Evolutionary conservation across 1,139 yeast species (phyloP).

Genomic region (Geotrichum macrosporum): DNA sequence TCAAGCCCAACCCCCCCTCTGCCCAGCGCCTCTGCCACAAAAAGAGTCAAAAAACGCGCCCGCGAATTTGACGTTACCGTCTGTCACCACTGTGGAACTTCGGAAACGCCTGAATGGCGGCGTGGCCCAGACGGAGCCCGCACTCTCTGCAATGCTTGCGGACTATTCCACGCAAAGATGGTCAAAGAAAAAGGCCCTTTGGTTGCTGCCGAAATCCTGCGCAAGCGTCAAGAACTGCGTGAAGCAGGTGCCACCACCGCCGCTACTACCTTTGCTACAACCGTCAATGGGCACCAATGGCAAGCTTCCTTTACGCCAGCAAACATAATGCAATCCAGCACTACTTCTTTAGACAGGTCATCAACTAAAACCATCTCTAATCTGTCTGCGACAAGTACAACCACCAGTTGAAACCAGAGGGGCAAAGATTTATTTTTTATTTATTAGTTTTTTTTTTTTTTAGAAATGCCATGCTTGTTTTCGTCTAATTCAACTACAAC

Average conservation of each 20-base stretch:
- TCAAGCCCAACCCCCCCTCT: not conserved
- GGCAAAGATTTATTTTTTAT: no score
- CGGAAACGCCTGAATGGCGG: conserved; percentile 89
- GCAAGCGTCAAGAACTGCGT: conserved; percentile 13
- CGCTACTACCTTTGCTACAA: not conserved
- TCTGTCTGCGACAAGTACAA: no score
- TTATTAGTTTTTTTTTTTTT: no score
- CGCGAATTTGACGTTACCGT: conserved; percentile 27
- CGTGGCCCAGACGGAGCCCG: conserved; percentile 86
- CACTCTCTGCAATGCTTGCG: conserved; percentile 87
- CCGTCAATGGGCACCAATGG: not conserved
- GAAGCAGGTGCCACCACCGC: not conserved
- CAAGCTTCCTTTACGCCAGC: not conserved
- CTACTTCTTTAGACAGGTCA: not conserved
- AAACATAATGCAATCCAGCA: not conserved
- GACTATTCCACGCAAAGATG: conserved; percentile 72
- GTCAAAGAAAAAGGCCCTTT: conserved; percentile 17
- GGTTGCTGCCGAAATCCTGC: conserved; percentile 15
- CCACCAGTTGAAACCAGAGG: no score
- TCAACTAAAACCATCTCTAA: no score
- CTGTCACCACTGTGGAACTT: conserved; percentile 71
- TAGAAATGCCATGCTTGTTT: no score
- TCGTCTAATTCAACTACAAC: no score
- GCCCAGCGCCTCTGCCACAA: not conserved
- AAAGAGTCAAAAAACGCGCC: conserved; percentile 8